phyloP scores from a whole-genome alignment of 1,284 basidiomycete genomes.

The Malassezia slooffiae region DNA sequence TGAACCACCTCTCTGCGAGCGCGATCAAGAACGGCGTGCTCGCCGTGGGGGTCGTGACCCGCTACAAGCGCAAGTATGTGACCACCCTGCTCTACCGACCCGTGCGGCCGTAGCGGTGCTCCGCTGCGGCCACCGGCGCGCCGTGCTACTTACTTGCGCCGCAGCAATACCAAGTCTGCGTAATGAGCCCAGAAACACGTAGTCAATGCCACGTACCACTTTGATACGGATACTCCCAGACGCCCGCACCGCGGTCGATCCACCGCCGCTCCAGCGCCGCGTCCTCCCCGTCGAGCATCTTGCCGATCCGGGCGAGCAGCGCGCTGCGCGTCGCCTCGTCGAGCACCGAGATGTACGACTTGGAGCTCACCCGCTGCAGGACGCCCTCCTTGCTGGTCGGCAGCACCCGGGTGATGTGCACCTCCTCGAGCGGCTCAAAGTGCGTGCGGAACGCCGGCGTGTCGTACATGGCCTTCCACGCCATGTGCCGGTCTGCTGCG shows the following conservation, averaged over 20 bases:
- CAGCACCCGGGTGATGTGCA: conserved; percentile 22
- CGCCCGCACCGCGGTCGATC: conserved; percentile 32
- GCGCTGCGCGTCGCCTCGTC: conserved; percentile 19
- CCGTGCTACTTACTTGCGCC: conserved; percentile 1
- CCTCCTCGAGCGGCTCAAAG: conserved; percentile 20
- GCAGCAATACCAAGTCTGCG: conserved; percentile 7
- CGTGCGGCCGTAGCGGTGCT: conserved; percentile 6
- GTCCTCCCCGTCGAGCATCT: conserved; percentile 21
- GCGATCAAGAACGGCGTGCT: conserved; percentile 88
- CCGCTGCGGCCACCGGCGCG: background rate
- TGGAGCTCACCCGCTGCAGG: conserved; percentile 24
- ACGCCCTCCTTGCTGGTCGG: conserved; percentile 30
- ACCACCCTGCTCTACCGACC: conserved; percentile 13
- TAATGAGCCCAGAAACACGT: too few relatives aligned
- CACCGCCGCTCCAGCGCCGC: conserved; percentile 23
- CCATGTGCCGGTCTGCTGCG: conserved; percentile 29
- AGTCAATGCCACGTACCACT: conserved; percentile 9
- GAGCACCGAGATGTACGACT: conserved; percentile 35
- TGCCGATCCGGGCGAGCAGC: conserved; percentile 13
- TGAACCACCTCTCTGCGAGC: conserved; percentile 90
- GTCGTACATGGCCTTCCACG: conserved; percentile 37
- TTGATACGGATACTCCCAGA: conserved; percentile 27
- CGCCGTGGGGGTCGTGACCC: conserved; percentile 81
- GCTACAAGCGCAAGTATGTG: conserved; percentile 69
- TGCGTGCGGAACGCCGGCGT: conserved; percentile 13